phyloP scores from a whole-genome alignment of 2,329 filamentous ascomycete genomes.

The Helminthosporium solani region DNA sequence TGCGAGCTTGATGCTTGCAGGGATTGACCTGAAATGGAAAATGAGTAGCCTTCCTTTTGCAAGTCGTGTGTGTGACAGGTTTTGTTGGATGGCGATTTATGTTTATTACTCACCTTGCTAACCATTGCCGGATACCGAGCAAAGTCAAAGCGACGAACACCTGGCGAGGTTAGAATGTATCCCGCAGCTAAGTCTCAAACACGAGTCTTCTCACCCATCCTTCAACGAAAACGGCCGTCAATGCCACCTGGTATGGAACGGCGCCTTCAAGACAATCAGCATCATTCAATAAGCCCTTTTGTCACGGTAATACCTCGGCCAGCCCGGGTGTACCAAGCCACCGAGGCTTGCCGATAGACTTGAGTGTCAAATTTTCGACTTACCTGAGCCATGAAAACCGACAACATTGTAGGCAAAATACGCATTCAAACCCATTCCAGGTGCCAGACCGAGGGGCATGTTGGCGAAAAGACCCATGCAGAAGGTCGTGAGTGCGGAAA shows the following conservation, averaged over 20 bases:
- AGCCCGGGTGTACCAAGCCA: background rate
- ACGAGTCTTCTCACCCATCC: constrained; percentile 49
- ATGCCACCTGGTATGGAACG: constrained; percentile 72
- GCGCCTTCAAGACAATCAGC: constrained; percentile 37
- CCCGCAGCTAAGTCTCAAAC: background rate
- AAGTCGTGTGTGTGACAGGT: constrained; percentile 11
- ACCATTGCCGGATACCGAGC: constrained; percentile 71
- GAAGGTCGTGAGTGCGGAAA: constrained; percentile 76
- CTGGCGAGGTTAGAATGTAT: constrained; percentile 35
- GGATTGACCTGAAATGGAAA: constrained; percentile 62
- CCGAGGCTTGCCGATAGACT: constrained; percentile 5
- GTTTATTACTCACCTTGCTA: constrained; percentile 52
- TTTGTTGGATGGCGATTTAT: constrained; percentile 4
- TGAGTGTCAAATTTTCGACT: constrained; percentile 7
- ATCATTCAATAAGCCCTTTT: constrained; percentile 1
- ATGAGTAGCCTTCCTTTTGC: constrained; percentile 61
- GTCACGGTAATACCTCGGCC: background rate
- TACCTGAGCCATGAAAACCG: constrained; percentile 70
- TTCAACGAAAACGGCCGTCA: constrained; percentile 87
- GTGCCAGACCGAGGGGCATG: constrained; percentile 71
- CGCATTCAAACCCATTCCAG: constrained; percentile 80
- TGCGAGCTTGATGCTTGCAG: constrained; percentile 80
- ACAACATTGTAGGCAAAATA: constrained; percentile 85
- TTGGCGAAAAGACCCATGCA: constrained; percentile 83
- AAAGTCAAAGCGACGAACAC: constrained; percentile 79